Base-by-base conservation (phyloP, 441 rosid genomes). In the Mallotus repandus region DNA sequence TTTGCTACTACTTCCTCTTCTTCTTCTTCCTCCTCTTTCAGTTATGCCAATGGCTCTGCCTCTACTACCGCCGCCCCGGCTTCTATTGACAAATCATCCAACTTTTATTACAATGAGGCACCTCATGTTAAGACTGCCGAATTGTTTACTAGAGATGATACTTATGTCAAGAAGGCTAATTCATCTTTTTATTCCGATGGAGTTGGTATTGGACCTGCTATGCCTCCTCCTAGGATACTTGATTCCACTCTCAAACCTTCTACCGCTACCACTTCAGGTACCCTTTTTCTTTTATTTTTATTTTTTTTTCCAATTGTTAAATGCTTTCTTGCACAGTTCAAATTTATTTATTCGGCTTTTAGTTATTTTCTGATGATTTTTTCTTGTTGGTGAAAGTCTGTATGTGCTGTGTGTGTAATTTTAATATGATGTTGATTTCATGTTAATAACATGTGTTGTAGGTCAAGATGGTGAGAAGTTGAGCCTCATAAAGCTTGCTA, bases 401-500 rank as follows among this genome's bases (percentile, higher is more conserved):
- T 29, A 29, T 29, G 3, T 29, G 32, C 32, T 29, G 1, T 46
- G 15, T 68, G 10, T 68, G 19, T 1, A 49, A 5, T 21, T 61
- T 7, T 5, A 0, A 14, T 61, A 41, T 16, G 29, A 48, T 13
- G 18, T 5, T 54, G 21, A 32, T 75, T 60, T n/a, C 49, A 41
- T 75, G 29, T 18, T 66, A 29, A 29, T 29, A 29, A 13, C 12
- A 56, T 62, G 21, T 78, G 59, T 19, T 80, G 80, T 76, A 96
- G 98, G 90, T 72, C 81, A 85, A 76, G 93, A 83, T 67, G 91
- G 83, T 57, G 98, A 86, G 49, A 91, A 90, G 78, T 70, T 93
- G 81, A 96, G 96, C 81, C 84, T 93, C 58, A 96, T 93, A 67
- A 96, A 93, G 82, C 89, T 96, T 65, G 97, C 97, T 53, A 93